Conservation (phyloP, 1,139 yeast genomes). For the Magnusiomyces suaveolens region DNA sequence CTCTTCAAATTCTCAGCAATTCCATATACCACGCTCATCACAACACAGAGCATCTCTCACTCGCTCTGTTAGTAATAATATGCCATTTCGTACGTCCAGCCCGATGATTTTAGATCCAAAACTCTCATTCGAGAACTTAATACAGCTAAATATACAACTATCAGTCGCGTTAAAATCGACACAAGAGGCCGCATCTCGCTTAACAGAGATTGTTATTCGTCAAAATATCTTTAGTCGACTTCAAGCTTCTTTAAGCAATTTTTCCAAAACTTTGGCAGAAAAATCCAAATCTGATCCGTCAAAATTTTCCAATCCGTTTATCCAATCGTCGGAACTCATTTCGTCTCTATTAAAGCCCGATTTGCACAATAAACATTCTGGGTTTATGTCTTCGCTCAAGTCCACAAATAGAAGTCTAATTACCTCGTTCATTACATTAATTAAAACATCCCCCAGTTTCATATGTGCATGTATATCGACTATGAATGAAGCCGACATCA, state of each 20-base stretch:
- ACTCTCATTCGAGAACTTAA: constrained; percentile 19
- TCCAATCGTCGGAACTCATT: constrained; percentile 22
- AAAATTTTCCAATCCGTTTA: constrained; percentile 22
- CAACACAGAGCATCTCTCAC: not conserved
- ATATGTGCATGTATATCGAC: constrained; percentile 28
- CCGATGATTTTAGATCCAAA: not conserved
- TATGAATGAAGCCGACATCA: constrained; percentile 23
- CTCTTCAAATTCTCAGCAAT: not conserved
- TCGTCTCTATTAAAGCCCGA: constrained; percentile 20
- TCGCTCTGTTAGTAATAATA: not conserved
- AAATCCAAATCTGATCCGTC: constrained; percentile 18
- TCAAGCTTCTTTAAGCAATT: constrained; percentile 18
- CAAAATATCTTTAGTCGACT: constrained; percentile 22
- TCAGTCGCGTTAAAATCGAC: constrained; percentile 17
- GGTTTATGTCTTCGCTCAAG: constrained; percentile 18
- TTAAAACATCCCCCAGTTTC: constrained; percentile 32
- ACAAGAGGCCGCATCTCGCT: constrained; percentile 18
- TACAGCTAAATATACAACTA: constrained; percentile 19
- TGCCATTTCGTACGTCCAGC: constrained; percentile 1
- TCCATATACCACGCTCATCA: not conserved
- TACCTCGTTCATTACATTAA: constrained; percentile 28
- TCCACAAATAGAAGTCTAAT: constrained; percentile 26
- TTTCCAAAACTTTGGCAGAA: constrained; percentile 17
- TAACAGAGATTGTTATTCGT: constrained; percentile 21
- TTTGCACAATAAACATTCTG: constrained; percentile 15